Base-by-base conservation (phyloP, 1,284 basidiomycete species). In the Jaminaea rosea region DNA sequence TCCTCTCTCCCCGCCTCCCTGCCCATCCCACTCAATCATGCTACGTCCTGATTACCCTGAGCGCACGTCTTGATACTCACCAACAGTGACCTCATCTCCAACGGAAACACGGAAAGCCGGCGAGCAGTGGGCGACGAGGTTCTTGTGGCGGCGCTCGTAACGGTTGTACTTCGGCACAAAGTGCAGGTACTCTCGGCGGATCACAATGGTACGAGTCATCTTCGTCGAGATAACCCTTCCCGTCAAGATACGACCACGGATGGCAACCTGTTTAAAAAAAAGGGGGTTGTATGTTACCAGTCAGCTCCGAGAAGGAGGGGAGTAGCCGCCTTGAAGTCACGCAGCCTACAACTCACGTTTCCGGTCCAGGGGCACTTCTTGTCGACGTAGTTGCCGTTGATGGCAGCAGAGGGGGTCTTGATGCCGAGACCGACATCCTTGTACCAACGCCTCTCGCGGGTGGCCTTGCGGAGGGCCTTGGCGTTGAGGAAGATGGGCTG, bases 191-290 rank as follows among this genome's bases (percentile, higher is more conserved):
- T 99, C 94, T 75, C 94, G 83, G 65, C 94, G 92, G 80, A 98
- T 91, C 79, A 98, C 84, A 76, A 97, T 83, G 59, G 94, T 98
- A 75, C 94, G 89, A 77, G 86, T 94, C 94, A 99, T 98, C 83
- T 99, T 99, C 47, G 92, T 96, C 63, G 93, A 97, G 55, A 98
- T 81, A 65, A 98, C 92, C 76, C 87, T 87, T 77, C 94, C 94
- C 56, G 90, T 93, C 66, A 99, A 80, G 79, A 99, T 97, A 75
- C 94, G 93, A 60, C 94, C 94, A 77, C 94, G 93, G 78, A 99
- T 98, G 54, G 94, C 97, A n/a, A n/a, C n/a, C n/a, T n/a, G n/a
- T n/a, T n/a, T n/a, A n/a, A n/a, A n/a, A n/a, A n/a, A n/a, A n/a
- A n/a, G n/a, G n/a, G n/a, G n/a, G n/a, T n/a, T n/a, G n/a, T 19